Evolutionary conservation across 2,329 filamentous ascomycete species (phyloP), one percentile per base, ranked within the genome.

Genomic region (Capronia americana): DNA sequence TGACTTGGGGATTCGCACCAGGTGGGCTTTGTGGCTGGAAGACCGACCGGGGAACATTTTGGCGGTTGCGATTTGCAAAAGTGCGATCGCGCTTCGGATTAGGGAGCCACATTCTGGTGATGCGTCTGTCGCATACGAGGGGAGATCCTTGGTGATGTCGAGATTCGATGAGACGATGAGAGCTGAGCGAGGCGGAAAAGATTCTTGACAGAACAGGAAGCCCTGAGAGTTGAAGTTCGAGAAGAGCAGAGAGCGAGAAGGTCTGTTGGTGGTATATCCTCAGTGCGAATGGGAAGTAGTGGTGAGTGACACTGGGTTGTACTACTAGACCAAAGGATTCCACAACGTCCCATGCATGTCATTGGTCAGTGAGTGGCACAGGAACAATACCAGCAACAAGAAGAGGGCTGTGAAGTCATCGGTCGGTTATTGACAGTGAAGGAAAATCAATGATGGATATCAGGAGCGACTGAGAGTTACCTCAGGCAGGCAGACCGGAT

Each of bases 21-120:
- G 57, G 7, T 24, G 24, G 55, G 46, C 23, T 26, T 53, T 5
- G 50, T 11, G 38, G 63, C 32, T 68, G 62, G 14, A 10, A 17
- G 30, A 65, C 51, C n/a, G 62, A 46, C 10, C 66, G 58, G n/a
- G 61, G 66, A 26, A 38, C 48, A 23, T 65, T 60, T 41, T 60
- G 64, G 17, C 60, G 64, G 48, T 61, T 60, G 23, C 64, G 60
- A 48, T 61, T 17, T 26, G 64, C 60, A 32, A 66, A 56, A 7
- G 30, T 34, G 4, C 64, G 64, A 53, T 59, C 54, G 14, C 62
- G 56, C 32, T 54, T 64, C 26, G 56, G 32, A 7, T 17, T 20
- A 11, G 24, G 23, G 10, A 28, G 24, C 23, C 41, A 46, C 53
- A 63, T 66, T n/a, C 5, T 51, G 55, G 17, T 46, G 26, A 20